Evolutionary conservation across 23 red algal genomes (phyloP).

Genomic region (Gracilaria caudata): DNA sequence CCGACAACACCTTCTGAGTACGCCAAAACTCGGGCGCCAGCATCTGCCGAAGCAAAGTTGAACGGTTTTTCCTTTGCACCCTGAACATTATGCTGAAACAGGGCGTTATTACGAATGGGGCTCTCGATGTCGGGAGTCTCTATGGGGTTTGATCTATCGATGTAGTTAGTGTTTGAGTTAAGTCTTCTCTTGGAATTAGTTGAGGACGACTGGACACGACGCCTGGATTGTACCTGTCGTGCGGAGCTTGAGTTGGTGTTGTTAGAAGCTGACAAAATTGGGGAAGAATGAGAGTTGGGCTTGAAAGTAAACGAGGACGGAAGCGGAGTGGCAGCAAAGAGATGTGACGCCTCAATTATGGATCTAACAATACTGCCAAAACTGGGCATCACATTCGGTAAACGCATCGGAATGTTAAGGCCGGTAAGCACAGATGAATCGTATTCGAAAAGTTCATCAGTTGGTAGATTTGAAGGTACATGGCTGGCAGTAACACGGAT

Average conservation of each 20-base stretch:
- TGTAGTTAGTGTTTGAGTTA: conserved; percentile 18
- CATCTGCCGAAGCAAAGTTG: conserved; percentile 86
- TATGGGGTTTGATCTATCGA: not conserved
- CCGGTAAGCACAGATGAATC: not conserved
- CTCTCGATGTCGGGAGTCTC: not conserved
- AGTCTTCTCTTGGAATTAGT: not conserved
- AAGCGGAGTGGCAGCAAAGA: conserved; percentile 3
- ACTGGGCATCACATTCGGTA: conserved; percentile 6
- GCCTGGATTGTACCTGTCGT: not conserved
- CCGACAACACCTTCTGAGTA: conserved; percentile 62
- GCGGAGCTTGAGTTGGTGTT: conserved; percentile 2
- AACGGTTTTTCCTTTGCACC: conserved; percentile 59
- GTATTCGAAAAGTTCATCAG: not conserved
- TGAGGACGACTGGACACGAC: not conserved
- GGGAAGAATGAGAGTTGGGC: not conserved
- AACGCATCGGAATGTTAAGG: not conserved
- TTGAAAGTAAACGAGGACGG: not conserved
- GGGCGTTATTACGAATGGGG: not conserved
- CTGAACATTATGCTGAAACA: not conserved
- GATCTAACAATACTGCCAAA: conserved; percentile 20
- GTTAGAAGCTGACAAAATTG: conserved; percentile 4
- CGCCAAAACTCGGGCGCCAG: conserved; percentile 80
- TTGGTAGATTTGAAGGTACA: not conserved
- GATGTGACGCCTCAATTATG: conserved; percentile 12
- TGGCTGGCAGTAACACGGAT: not conserved